Evolutionary conservation across 768 basidiomycete species (phyloP).

Genomic region (Xanthoconium stramineum): DNA sequence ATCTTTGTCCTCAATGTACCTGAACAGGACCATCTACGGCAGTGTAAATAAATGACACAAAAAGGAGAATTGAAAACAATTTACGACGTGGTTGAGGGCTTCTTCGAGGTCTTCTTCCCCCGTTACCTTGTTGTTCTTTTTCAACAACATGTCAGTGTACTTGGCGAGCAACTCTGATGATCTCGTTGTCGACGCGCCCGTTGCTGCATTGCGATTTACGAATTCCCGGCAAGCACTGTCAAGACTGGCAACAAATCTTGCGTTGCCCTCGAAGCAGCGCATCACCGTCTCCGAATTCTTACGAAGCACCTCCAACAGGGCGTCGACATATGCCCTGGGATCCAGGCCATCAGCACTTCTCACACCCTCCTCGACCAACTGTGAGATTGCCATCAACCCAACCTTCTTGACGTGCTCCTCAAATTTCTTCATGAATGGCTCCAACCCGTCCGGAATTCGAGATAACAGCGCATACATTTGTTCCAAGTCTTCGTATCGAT

Average conservation of each 20-base stretch:
- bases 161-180: slow-evolving; percentile 92
- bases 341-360: slow-evolving; percentile 64
- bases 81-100: slow-evolving; percentile 84
- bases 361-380: slow-evolving; percentile 53
- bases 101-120: slow-evolving; percentile 90
- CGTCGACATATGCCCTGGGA: slow-evolving; percentile 93
- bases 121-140: slow-evolving; percentile 93
- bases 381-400: slow-evolving; percentile 78
- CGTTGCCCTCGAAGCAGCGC: slow-evolving; percentile 87
- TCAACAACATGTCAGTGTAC: slow-evolving; percentile 82
- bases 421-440: slow-evolving; percentile 87
- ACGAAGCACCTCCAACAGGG: slow-evolving; percentile 83
- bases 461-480: slow-evolving; percentile 93
- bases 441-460: slow-evolving; percentile 86
- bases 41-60: slow-evolving; percentile 1
- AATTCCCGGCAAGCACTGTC: slow-evolving; percentile 96
- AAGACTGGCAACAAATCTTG: slow-evolving; percentile 88
- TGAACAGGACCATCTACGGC: slow-evolving; percentile 91
- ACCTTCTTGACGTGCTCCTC: slow-evolving; percentile 94
- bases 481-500: slow-evolving; percentile 92
- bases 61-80: slow-evolving; percentile 22
- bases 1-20: slow-evolving; percentile 98
- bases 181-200: slow-evolving; percentile 74
- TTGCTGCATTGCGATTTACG: slow-evolving; percentile 90
- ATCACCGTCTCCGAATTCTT: slow-evolving; percentile 89